phyloP scores from a whole-genome alignment of 2,329 filamentous ascomycete species.

The Penicillium sp. region DNA sequence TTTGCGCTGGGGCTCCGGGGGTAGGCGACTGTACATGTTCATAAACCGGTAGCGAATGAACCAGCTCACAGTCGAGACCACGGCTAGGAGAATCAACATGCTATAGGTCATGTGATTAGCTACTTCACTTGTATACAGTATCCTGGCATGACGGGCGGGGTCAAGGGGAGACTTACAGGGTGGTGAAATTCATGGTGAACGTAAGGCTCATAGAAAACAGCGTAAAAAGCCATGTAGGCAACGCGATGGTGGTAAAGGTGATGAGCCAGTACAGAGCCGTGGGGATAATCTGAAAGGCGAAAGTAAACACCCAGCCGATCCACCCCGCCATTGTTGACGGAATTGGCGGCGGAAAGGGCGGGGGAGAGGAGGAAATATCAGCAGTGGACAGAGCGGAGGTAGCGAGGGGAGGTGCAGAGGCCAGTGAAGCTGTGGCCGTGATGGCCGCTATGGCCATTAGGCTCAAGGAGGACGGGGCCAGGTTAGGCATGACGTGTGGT shows the following conservation, averaged over 20 bases:
- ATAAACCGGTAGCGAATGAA: slow-evolving; percentile 92
- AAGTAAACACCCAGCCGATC: slow-evolving; percentile 50
- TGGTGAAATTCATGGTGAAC: slow-evolving; percentile 98
- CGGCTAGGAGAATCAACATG: slow-evolving; percentile 71
- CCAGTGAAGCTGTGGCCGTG: neutral
- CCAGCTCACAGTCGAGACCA: slow-evolving; percentile 88
- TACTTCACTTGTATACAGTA: neutral
- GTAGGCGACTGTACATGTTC: slow-evolving; percentile 93
- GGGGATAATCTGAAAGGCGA: slow-evolving; percentile 55
- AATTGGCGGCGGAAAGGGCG: slow-evolving; percentile 30
- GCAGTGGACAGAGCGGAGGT: slow-evolving; percentile 18
- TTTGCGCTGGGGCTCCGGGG: slow-evolving; percentile 91
- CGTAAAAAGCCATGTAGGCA: slow-evolving; percentile 86
- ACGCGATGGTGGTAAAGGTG: slow-evolving; percentile 80
- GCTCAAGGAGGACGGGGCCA: slow-evolving; percentile 21
- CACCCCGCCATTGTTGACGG: slow-evolving; percentile 45
- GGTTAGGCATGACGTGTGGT: slow-evolving; percentile 7
- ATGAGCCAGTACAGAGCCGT: slow-evolving; percentile 72
- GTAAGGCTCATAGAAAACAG: slow-evolving; percentile 91
- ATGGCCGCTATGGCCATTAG: slow-evolving; percentile 18
- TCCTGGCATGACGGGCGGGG: neutral
- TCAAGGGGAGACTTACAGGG: slow-evolving; percentile 61
- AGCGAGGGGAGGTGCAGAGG: slow-evolving; percentile 16
- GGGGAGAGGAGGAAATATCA: slow-evolving; percentile 21
- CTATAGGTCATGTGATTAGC: slow-evolving; percentile 38